Conservation (phyloP, 2,329 filamentous ascomycete genomes). For the Remersonia thermophila region DNA sequence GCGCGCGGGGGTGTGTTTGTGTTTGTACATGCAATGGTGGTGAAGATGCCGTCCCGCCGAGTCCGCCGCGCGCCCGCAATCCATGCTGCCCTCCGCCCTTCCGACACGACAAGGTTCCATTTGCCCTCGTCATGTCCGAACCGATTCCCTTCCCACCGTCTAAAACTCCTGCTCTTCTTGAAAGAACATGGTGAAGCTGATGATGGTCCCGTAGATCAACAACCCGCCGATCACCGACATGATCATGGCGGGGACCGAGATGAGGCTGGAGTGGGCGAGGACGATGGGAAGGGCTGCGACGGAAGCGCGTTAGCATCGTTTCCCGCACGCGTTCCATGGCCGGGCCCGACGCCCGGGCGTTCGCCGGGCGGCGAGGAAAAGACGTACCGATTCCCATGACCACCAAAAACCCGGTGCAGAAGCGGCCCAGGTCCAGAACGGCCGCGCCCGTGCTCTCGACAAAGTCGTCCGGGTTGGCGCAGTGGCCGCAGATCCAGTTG, state of each 20-base stretch:
- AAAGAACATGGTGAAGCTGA: slow-evolving; percentile 97
- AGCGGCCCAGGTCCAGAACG: slow-evolving; percentile 84
- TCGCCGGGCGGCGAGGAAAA: no score
- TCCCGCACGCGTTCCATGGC: no score
- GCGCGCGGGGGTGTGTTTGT: no score
- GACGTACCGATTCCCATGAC: slow-evolving; percentile 91
- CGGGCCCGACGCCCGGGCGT: no score
- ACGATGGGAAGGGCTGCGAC: slow-evolving; percentile 68
- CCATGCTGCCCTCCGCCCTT: no score
- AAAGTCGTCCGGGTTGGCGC: slow-evolving; percentile 89
- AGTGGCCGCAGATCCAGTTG: slow-evolving; percentile 89
- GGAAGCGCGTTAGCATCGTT: slow-evolving; percentile 1
- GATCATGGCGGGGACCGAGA: slow-evolving; percentile 72
- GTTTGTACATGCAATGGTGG: no score
- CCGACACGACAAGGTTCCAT: no score
- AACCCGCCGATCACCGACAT: slow-evolving; percentile 92
- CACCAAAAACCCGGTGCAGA: slow-evolving; percentile 89
- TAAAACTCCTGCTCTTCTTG: slow-evolving; percentile 94
- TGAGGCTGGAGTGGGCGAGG: slow-evolving; percentile 76
- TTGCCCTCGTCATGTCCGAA: no score
- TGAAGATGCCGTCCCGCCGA: no score
- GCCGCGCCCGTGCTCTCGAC: slow-evolving; percentile 73
- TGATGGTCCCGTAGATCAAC: slow-evolving; percentile 94
- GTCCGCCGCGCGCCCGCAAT: no score
- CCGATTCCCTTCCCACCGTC: not conserved